phyloP scores from a whole-genome alignment of 2,329 filamentous ascomycete species.

The Neurospora sp. region DNA sequence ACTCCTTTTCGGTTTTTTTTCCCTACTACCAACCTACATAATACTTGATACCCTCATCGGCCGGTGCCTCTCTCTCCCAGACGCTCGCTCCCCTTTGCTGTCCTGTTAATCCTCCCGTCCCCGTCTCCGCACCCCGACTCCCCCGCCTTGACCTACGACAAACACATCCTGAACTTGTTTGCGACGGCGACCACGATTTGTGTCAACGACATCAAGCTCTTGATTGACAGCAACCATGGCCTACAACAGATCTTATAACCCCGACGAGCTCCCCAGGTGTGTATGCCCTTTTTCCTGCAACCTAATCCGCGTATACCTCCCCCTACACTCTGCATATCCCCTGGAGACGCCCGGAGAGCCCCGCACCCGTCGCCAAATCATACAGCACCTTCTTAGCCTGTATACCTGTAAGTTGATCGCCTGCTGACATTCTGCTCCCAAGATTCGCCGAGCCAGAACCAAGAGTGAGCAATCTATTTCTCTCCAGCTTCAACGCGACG shows the following conservation, averaged over 20 bases:
- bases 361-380: constrained; percentile 7
- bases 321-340: constrained; percentile 9
- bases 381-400: constrained; percentile 3
- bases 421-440: constrained; percentile 15
- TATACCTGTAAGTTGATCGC: constrained; percentile 2
- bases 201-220: constrained; percentile 2
- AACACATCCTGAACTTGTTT: constrained; percentile 5
- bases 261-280: constrained; percentile 87
- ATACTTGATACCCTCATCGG: neutral
- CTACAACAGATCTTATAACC: constrained; percentile 88
- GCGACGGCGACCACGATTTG: constrained; percentile 8
- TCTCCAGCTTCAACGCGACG: constrained; percentile 4
- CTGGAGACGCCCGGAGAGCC: constrained; percentile 6
- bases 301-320: neutral
- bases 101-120: neutral
- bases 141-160: constrained; percentile 5
- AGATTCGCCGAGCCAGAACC: constrained; percentile 44
- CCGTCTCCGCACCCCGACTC: neutral
- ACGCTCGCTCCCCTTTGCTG: neutral
- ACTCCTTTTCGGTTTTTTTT: constrained; percentile 68
- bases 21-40: constrained; percentile 42
- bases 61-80: neutral
- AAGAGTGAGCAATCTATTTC: constrained; percentile 20
- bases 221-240: constrained; percentile 51
- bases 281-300: constrained; percentile 22